Base-by-base conservation (phyloP, 2,329 filamentous ascomycete species). In the Aspergillus neotritici region DNA sequence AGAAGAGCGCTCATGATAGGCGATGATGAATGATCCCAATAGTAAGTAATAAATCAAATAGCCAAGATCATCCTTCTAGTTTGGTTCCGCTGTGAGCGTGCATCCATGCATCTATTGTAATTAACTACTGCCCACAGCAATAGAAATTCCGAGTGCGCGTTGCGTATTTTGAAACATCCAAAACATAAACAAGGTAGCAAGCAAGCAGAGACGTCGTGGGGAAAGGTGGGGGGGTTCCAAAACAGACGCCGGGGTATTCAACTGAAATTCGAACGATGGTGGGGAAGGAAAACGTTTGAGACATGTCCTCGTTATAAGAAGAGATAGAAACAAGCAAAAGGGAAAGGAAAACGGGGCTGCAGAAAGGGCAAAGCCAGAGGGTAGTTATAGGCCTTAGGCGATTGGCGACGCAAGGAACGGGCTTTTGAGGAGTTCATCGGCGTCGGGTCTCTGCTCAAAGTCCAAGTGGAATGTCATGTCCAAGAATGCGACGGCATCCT, bases 391-490 rank as follows among this genome's bases (percentile, higher is more conserved):
- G 21, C 17, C 41, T 66, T 57, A 82, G 49, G 80, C 80, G 62
- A 84, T 84, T 46, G 86, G 83, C 44, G 53, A 50, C 33, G 81
- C 80, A 64, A 94, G 73, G 71, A 97, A 97, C 30, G 82, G 79
- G 68, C 86, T 90, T 43, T 83, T 77, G 67, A 95, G 80, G 55
- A 98, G 71, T 60, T 97, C 90, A 60, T 96, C 90, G 10, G 93
- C 93, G 57, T 83, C 94, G 3, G 93, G 93, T 53, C 93, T 78
- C 72, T 87, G 84, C 65, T 94, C 88, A 68, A 95, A 87, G 59
- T 98, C 90, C 59, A 96, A 84, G 73, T 97, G 89, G 70, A 98
- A 98, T 0, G 93, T 96, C 71, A 86, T 82, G 43, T 79, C 77
- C 52, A 98, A 71, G 72, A 98, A 98, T 34, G 77, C 78, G 64